These are phyloP conservation scores for Candida mattraensis DNA, from an alignment of 805 yeast species.

Conservation along the genomic window DNA sequence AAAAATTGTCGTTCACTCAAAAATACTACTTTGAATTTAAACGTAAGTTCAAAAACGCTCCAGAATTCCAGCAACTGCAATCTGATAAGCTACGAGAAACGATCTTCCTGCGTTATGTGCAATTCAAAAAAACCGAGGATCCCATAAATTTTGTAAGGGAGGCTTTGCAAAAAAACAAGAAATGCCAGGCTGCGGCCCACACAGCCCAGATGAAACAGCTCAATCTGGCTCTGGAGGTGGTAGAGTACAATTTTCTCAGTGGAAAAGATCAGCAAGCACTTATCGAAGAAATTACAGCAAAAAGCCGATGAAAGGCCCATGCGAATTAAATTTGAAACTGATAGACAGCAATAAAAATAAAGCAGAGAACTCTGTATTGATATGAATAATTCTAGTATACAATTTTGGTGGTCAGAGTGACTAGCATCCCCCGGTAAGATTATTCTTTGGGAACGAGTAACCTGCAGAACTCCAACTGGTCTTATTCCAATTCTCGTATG, in stretches of 20 bases:
- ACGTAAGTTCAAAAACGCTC: conserved; percentile 17
- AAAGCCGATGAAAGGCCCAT: no score
- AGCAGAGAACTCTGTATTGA: not conserved
- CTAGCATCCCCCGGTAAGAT: conserved; percentile 44
- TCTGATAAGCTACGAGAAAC: conserved; percentile 19
- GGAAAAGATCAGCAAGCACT: not conserved
- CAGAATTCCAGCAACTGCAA: conserved; percentile 14
- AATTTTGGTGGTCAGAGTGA: conserved; percentile 1
- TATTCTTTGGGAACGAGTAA: conserved; percentile 64
- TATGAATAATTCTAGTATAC: conserved; percentile 7
- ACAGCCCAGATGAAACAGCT: no score
- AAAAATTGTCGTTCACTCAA: conserved; percentile 10
- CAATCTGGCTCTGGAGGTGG: conserved; percentile 1
- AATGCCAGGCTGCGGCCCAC: no score
- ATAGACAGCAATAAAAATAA: not conserved
- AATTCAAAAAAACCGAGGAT: conserved; percentile 9
- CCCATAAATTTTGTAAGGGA: conserved; percentile 7
- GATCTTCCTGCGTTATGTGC: conserved; percentile 16
- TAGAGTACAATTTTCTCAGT: not conserved
- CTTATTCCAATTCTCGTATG: conserved; percentile 66
- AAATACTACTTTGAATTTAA: conserved; percentile 32
- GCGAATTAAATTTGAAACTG: no score
- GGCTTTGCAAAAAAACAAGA: conserved; percentile 3
- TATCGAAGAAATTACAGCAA: conserved; percentile 1
- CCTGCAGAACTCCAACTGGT: conserved; percentile 81